Base-by-base conservation (phyloP, 139 green algal species). In the Zygnema cylindricum region DNA sequence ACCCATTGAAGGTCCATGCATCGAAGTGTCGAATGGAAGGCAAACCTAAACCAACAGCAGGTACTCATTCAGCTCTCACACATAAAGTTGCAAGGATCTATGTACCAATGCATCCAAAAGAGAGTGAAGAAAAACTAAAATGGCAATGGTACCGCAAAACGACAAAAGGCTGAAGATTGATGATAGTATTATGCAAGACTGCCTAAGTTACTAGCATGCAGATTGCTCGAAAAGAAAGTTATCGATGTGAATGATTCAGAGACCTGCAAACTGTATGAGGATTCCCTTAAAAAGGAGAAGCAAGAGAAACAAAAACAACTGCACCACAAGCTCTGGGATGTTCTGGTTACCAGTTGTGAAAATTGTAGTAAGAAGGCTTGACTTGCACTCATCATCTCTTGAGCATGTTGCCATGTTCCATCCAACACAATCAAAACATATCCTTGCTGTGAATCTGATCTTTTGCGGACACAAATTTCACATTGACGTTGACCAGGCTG, bases 341-440 rank as follows among this genome's bases (percentile, higher is more conserved):
- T 7, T 63, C 49, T 16, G 16, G 16, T 63, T 85, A 87, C 82
- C 41, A 42, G 49, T 55, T 82, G 22, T 3, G 32, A 33, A 71
- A 81, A 71, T 2, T 30, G 35, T 23, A 32, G 43, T 39, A 87
- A 55, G n/a, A 87, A 79, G n/a, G 22, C 36, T 43, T 35, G 23
- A 33, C 55, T 79, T 2, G 82, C 82, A 69, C 55, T 81, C 1
- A 87, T 40, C 82, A 87, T 87, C 82, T 87, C 82, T 7, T 2
- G 49, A 22, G 82, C 42, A 33, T 87, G 43, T 33, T 79, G 43
- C 82, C 82, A 87, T 49, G 82, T 87, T 2, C 82, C 82, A 43
- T 87, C 82, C 1, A 79, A 57, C 82, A 87, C 82, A 30, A 87
- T 42, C 40, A 87, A 55, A 23, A 81, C 55, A 41, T 81, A 69